phyloP scores from a whole-genome alignment of 257 asterid species.

The Nemophila menziesii region DNA sequence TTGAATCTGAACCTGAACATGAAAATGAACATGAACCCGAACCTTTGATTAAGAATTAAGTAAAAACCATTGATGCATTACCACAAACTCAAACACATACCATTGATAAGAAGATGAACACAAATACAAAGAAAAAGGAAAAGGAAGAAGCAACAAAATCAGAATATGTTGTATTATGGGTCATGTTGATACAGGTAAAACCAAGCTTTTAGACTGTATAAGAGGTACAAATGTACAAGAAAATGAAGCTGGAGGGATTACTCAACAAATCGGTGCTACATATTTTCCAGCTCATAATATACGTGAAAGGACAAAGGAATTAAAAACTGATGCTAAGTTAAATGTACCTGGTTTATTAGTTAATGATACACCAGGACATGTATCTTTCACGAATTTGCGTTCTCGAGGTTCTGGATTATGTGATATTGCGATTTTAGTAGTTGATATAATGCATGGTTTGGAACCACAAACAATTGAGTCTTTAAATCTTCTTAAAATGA shows the following conservation, averaged over 20 bases:
- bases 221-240: slow-evolving; percentile 98
- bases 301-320: slow-evolving; percentile 90
- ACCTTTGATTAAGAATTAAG: slow-evolving; percentile 40
- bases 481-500: slow-evolving; percentile 82
- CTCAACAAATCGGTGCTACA: slow-evolving; percentile 98
- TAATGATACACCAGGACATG: slow-evolving; percentile 98
- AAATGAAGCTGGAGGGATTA: slow-evolving; percentile 99
- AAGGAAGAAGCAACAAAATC: slow-evolving; percentile 24
- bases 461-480: slow-evolving; percentile 98
- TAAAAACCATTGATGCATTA: no score
- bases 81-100: no score
- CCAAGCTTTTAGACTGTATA: slow-evolving; percentile 91
- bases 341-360: slow-evolving; percentile 92
- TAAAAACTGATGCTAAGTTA: slow-evolving; percentile 88
- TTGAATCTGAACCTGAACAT: slow-evolving; percentile 68
- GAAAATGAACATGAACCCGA: no score
- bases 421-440: slow-evolving; percentile 90
- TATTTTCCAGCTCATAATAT: slow-evolving; percentile 94
- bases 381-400: slow-evolving; percentile 81
- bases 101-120: no score
- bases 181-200: slow-evolving; percentile 97
- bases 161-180: slow-evolving; percentile 97
- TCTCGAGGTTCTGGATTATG: slow-evolving; percentile 97
- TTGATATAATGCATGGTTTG: slow-evolving; percentile 96
- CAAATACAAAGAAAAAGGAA: slow-evolving; percentile 13